Evolutionary conservation across 805 yeast species (phyloP), one percentile per base, ranked within the genome.

Genomic region (Yamadazyma akitaensis): DNA sequence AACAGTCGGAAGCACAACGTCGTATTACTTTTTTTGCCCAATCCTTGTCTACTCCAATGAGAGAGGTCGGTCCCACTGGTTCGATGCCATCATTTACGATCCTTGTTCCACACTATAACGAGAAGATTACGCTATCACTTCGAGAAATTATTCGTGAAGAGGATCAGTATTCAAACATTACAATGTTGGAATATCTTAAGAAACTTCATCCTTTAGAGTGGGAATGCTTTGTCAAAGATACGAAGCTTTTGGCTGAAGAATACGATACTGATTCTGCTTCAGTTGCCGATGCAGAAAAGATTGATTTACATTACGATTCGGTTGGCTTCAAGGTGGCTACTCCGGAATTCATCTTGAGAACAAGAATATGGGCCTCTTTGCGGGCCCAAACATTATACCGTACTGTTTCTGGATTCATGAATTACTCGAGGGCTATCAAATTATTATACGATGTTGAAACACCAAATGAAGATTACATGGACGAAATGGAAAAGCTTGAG

Each of bases 351-450:
- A 88, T 96, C 46, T 73, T 94, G 62, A 84, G 99, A 74, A 94
- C 98, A 9, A 80, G 99, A 74, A 89, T 92, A 58, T 92, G 99
- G 99, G 99, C 99, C 35, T 92, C 98, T 24, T 79, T 94, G 60
- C 83, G 99, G 72, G 86, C 97, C 35, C 99, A 92, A 76, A 94
- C 99, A 31, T 75, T 92, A 60, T 92, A 92, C 75, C 85, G 99
- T 70, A 94, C 99, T 40, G 92, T 92, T 44, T 88, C 97, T 46
- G 99, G 99, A 62, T 94, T 92, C 75, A 92, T 92, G 99, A 94
- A 92, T 74, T 92, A 92, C 67, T 86, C 97, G 26, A 85, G 97
- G 68, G 98, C 99, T 26, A 89, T 92, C 62, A 94, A 91, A 69
- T 74, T 92, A 60, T 76, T 92, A 50, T 90, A 89, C 58, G 76